phyloP scores from a whole-genome alignment of 2,329 filamentous ascomycete genomes.

The Aspergillus amoenus region DNA sequence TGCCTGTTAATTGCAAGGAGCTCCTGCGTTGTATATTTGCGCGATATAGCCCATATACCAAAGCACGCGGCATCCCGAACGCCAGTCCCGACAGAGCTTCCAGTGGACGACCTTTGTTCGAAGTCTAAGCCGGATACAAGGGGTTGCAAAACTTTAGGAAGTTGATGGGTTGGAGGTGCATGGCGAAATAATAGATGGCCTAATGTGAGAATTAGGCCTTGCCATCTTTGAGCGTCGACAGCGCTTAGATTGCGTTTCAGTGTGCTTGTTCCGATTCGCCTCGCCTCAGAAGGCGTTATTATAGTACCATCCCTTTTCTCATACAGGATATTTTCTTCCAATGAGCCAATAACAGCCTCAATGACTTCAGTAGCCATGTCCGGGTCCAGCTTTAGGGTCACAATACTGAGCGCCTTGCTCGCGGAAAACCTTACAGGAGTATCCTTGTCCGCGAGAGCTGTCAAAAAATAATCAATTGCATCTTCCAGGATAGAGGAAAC shows the following conservation, averaged over 20 bases:
- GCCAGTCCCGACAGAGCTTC: conserved; percentile 81
- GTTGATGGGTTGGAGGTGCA: conserved; percentile 69
- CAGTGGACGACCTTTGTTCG: conserved; percentile 81
- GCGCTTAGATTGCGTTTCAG: conserved; percentile 62
- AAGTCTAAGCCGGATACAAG: conserved; percentile 80
- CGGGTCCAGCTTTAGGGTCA: conserved; percentile 74
- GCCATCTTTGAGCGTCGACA: conserved; percentile 84
- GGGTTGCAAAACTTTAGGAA: conserved; percentile 73
- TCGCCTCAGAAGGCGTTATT: conserved; percentile 35
- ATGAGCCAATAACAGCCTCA: conserved; percentile 73
- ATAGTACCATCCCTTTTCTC: conserved; percentile 47
- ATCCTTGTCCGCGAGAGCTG: conserved; percentile 78
- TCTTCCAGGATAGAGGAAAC: conserved; percentile 67
- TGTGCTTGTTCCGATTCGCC: conserved; percentile 36
- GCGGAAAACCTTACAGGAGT: conserved; percentile 87
- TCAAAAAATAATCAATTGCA: conserved; percentile 77
- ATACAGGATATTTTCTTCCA: conserved; percentile 62
- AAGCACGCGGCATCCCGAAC: conserved; percentile 96
- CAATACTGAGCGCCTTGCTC: conserved; percentile 86
- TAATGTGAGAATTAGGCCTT: conserved; percentile 84
- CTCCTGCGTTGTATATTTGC: conserved; percentile 80
- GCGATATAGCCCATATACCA: conserved; percentile 87
- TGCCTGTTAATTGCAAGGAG: conserved; percentile 60
- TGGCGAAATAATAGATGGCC: conserved; percentile 83
- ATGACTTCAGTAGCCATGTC: conserved; percentile 86